Conservation (phyloP, 2,329 filamentous ascomycete genomes). For the Pestalotiopsis fici region DNA sequence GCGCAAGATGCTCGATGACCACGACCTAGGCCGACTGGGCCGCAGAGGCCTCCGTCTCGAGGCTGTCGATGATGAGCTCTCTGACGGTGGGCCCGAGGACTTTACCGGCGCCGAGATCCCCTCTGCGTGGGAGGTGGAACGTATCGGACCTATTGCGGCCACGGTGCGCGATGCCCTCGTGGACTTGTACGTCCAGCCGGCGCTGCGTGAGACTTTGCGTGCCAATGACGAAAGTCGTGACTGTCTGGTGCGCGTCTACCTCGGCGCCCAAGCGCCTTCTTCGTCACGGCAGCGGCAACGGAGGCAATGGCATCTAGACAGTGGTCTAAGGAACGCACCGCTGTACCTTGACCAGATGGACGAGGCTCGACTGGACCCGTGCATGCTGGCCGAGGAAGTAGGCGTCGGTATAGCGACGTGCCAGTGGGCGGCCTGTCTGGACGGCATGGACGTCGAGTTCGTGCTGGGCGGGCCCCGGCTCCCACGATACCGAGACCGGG, state of each 20-base stretch:
- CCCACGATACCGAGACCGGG: background rate
- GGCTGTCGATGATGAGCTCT: background rate
- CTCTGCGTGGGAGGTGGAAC: background rate
- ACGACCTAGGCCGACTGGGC: background rate
- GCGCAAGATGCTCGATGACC: background rate
- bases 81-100: background rate
- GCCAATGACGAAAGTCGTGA: background rate
- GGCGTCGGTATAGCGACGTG: background rate
- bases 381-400: background rate
- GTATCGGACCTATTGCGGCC: background rate
- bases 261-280: background rate
- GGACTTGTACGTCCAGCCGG: background rate
- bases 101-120: background rate
- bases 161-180: background rate
- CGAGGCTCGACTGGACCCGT: background rate
- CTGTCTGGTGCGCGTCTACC: background rate
- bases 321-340: background rate
- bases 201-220: background rate
- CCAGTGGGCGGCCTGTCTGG: background rate
- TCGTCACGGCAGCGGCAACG: background rate
- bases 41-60: background rate
- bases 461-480: background rate
- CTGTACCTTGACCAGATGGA: background rate
- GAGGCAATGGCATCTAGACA: background rate
- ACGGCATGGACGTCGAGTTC: conserved; percentile 7